Conservation (phyloP, 352 stramenopile species). For the Chrysophaeum taylorii region DNA sequence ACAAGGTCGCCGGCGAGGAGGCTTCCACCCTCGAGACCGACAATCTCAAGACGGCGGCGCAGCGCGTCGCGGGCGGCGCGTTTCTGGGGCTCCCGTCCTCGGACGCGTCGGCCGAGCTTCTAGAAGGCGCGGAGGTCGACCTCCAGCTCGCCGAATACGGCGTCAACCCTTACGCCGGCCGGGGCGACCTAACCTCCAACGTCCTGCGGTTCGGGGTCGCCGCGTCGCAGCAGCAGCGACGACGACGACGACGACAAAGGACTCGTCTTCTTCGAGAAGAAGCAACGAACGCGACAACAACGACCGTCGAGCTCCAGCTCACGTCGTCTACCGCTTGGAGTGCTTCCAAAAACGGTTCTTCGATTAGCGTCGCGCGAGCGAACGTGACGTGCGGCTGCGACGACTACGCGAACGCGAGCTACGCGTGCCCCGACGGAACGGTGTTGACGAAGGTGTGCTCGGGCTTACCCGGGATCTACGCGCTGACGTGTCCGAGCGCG, state of each 20-base stretch:
- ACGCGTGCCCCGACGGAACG: neutral
- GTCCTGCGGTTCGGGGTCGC: neutral
- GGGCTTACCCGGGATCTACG: neutral
- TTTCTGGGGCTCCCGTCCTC: neutral
- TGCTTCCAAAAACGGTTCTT: too few relatives aligned
- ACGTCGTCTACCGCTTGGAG: too few relatives aligned
- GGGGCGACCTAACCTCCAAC: neutral
- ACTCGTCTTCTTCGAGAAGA: too few relatives aligned
- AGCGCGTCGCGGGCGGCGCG: neutral
- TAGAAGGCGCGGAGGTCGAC: neutral
- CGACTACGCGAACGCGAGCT: neutral
- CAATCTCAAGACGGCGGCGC: neutral
- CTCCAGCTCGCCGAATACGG: neutral
- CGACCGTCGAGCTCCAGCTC: too few relatives aligned
- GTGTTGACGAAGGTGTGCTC: neutral
- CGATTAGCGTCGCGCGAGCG: too few relatives aligned
- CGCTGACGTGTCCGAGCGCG: neutral
- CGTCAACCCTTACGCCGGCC: neutral
- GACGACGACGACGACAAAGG: neutral
- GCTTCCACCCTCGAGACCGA: neutral
- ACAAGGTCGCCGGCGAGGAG: neutral
- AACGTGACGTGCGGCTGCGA: slow-evolving; percentile 6
- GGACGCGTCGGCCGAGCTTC: neutral
- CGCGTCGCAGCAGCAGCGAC: neutral
- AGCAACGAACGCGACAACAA: too few relatives aligned